A percentile compares a stretch with the other conserved stretches of the same genome.
Evolutionary conservation across 768 basidiomycete species (phyloP).

Genomic region (Agrocybe chaxingu): DNA sequence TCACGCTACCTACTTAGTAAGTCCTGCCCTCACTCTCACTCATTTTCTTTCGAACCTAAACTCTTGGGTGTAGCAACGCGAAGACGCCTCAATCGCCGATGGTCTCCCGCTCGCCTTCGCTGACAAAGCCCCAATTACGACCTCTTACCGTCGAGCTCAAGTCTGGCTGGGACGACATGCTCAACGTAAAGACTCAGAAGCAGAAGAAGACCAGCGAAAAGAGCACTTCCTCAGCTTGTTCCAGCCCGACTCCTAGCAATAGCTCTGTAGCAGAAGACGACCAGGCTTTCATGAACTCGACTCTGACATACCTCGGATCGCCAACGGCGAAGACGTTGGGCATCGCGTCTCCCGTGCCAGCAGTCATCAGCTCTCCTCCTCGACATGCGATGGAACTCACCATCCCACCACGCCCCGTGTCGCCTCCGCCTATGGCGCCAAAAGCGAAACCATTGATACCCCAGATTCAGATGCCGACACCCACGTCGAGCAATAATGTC

Average conservation of each 20-base stretch:
- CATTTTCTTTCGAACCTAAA: background rate
- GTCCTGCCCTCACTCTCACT: constrained; percentile 2
- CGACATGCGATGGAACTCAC: constrained; percentile 3
- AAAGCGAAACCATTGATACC: constrained; percentile 3
- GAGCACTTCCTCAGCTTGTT: constrained; percentile 16
- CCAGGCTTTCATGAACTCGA: constrained; percentile 38
- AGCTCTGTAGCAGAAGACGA: constrained; percentile 27
- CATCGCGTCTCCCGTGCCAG: constrained; percentile 25
- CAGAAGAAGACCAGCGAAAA: constrained; percentile 10
- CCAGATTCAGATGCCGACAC: constrained; percentile 10
- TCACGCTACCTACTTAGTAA: constrained; percentile 12
- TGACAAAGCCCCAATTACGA: constrained; percentile 16
- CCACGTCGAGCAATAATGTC: too few species aligned
- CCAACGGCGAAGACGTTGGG: constrained; percentile 41
- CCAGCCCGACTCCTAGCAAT: constrained; percentile 24
- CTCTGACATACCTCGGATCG: constrained; percentile 42
- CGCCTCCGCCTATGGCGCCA: constrained; percentile 4
- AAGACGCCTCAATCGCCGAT: constrained; percentile 4
- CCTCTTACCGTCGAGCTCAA: constrained; percentile 33
- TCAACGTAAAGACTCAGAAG: constrained; percentile 26
- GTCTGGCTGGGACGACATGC: constrained; percentile 52
- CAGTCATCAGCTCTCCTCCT: constrained; percentile 9
- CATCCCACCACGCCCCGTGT: constrained; percentile 9
- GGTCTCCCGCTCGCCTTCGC: constrained; percentile 16
- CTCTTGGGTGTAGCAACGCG: background rate